Conservation (phyloP, 2,329 filamentous ascomycete genomes). For the Mycocentrospora acerina region DNA sequence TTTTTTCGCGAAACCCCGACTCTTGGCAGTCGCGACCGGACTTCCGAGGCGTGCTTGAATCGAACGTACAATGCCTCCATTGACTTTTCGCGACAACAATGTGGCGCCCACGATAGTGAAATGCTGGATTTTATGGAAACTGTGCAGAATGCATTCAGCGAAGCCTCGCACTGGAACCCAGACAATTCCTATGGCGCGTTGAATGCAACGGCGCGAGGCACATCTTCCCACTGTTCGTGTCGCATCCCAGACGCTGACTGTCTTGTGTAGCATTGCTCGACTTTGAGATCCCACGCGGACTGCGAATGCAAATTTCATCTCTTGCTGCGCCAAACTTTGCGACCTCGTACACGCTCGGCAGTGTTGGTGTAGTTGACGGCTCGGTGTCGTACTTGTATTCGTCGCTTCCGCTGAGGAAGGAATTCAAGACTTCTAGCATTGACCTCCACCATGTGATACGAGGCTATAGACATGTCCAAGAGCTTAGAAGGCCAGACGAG, state of each 20-base stretch:
- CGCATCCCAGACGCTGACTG: slow-evolving; percentile 9
- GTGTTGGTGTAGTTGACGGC: slow-evolving; percentile 87
- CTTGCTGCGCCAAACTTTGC: slow-evolving; percentile 91
- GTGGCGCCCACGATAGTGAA: slow-evolving; percentile 34
- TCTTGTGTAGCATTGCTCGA: slow-evolving; percentile 70
- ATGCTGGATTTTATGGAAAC: slow-evolving; percentile 99
- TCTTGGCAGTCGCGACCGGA: slow-evolving; percentile 32
- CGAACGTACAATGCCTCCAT: not conserved
- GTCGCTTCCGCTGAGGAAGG: slow-evolving; percentile 70
- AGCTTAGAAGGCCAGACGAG: slow-evolving; percentile 58
- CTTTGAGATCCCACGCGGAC: slow-evolving; percentile 80
- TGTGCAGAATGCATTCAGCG: slow-evolving; percentile 86
- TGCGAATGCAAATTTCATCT: slow-evolving; percentile 85
- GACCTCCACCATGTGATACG: slow-evolving; percentile 75
- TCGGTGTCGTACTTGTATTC: slow-evolving; percentile 98
- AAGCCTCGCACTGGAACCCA: slow-evolving; percentile 82
- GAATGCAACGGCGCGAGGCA: slow-evolving; percentile 80
- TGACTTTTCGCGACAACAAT: slow-evolving; percentile 14
- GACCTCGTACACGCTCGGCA: slow-evolving; percentile 89
- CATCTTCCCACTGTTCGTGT: slow-evolving; percentile 21
- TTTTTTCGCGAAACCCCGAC: slow-evolving; percentile 32
- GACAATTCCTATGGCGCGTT: slow-evolving; percentile 90
- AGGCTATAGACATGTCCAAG: slow-evolving; percentile 78
- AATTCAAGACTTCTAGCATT: slow-evolving; percentile 71
- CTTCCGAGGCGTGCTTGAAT: slow-evolving; percentile 4